Base-by-base conservation (phyloP, 2,329 filamentous ascomycete genomes). In the Trichoderma sp. region DNA sequence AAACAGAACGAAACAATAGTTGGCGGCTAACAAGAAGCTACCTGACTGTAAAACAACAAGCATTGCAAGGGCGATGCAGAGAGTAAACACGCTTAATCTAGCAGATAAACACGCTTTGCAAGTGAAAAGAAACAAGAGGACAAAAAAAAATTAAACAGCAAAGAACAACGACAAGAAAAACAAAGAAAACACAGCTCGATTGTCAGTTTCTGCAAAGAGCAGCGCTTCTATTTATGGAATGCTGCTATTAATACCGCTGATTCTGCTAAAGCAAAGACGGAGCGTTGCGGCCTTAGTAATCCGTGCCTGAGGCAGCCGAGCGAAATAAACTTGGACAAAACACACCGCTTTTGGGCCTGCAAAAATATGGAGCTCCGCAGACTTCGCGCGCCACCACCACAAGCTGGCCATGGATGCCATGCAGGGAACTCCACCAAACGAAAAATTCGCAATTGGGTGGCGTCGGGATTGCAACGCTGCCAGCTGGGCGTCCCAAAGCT, bases 381-480 rank as follows among this genome's bases (percentile, higher is more conserved):
- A 33, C 24, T 57, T 57, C 53, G 62, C 52, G 61, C 62, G 62
- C 53, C 62, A 37, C 62, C 62, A 65, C 52, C n/a, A 53, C 43
- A 27, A 56, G 19, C 21, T 31, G 29, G 19, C 55, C 55, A 40
- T 40, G 27, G 29, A 31, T 31, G 33, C 33, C 55, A 43, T 40
- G 29, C 55, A 59, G 49, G 29, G 63, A 55, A 58, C 63, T 67
- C 63, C 63, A 67, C 63, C 35, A 43, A 55, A 35, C 13, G 21
- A 66, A 66, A 49, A 63, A 55, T 21, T 43, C 31, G 5, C 37
- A 47, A 10, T 49, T 27, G 55, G n/a, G 63, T 66, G 63, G 63
- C 55, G 63, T 59, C 55, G 21, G 16, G 40, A 66, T 66, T 19
- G 37, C 63, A n/a, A 49, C 63, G 63, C 37, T 66, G 63, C 53